Percentiles rank a stretch among this genome's conserved stretches.
These are phyloP conservation scores for Puccinia novopanici DNA, from an alignment of 1,284 basidiomycete species.

Conservation along the genomic window DNA sequence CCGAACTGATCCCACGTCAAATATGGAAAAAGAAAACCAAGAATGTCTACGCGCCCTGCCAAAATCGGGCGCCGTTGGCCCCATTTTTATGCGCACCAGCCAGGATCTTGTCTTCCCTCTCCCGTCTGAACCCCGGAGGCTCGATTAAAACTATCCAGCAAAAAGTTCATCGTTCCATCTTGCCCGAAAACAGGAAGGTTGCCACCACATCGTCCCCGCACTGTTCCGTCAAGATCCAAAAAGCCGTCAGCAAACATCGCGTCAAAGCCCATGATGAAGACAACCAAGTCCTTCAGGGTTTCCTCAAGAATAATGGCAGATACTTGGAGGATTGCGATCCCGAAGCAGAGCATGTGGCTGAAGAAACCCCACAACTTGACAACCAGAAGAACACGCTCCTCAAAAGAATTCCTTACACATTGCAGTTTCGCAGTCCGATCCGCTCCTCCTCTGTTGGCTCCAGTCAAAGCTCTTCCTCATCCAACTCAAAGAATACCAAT, in stretches of 20 bases:
- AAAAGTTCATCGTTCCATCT: conserved; percentile 1
- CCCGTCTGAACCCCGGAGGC: background rate
- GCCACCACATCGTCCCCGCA: background rate
- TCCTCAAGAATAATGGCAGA: background rate
- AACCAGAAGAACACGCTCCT: background rate
- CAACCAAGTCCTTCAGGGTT: background rate
- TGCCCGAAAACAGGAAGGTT: background rate
- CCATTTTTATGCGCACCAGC: conserved; percentile 9
- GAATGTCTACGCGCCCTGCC: background rate
- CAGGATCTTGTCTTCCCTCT: background rate
- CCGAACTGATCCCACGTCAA: conserved; percentile 7
- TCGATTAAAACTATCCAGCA: conserved; percentile 2
- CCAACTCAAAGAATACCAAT: background rate
- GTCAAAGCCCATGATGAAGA: background rate
- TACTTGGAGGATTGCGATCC: background rate
- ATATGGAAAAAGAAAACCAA: conserved; percentile 3
- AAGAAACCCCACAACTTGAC: background rate
- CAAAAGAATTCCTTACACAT: conserved; percentile 11
- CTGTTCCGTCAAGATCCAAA: background rate
- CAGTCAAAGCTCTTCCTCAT: conserved; percentile 12
- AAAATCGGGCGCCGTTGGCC: background rate
- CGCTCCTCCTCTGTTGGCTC: background rate
- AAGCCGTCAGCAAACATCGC: background rate
- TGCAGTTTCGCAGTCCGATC: background rate
- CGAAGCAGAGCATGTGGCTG: background rate